Evolutionary conservation across 306 rosid species (phyloP), one percentile per base, ranked within the genome.

Genomic region (Cucumis sativus): DNA sequence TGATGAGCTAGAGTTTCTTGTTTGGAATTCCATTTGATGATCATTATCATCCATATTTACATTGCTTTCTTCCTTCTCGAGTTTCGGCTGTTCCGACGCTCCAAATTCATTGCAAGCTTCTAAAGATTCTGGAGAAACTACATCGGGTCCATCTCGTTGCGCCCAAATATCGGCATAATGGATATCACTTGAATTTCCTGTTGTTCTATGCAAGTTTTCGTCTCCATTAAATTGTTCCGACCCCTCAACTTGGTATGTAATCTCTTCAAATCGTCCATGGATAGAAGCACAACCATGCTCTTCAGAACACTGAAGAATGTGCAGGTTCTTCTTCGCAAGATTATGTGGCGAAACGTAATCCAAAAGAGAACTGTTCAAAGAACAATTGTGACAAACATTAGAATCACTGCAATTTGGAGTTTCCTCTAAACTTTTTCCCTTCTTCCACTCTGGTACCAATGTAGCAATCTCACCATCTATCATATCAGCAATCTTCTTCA

Each of bases 201-300:
- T 75, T 52, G 87, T 63, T 77, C 76, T 75, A 6, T 67, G 85
- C 75, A 81, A 75, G 73, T 83, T 85, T 51, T 84, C 88, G 0
- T 71, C 76, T 79, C 85, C 69, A 7, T 75, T 77, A 79, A 82
- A 76, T 52, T 85, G 84, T 70, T 81, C 91, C 33, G 90, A 81
- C 57, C 84, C 97, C 72, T 91, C 96, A 77, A 89, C 93, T 87
- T 96, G 97, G 77, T 91, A 96, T 0, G 94, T 92, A 25, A 96
- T 92, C 87, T 96, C 98, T 84, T 96, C 99, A 7, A 96, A 96
- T 51, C 98, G 89, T 25, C 99, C 98, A 69, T 92, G 97, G 72
- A 88, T 80, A 9, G 92, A 88, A 6, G 98, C 87, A 23, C 90
- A 87, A 78, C 92, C 93, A 11, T 77, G 85, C 60, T 87, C 75